phyloP scores from a whole-genome alignment of 2,329 filamentous ascomycete species.

The Westerdykella aurantiaca region DNA sequence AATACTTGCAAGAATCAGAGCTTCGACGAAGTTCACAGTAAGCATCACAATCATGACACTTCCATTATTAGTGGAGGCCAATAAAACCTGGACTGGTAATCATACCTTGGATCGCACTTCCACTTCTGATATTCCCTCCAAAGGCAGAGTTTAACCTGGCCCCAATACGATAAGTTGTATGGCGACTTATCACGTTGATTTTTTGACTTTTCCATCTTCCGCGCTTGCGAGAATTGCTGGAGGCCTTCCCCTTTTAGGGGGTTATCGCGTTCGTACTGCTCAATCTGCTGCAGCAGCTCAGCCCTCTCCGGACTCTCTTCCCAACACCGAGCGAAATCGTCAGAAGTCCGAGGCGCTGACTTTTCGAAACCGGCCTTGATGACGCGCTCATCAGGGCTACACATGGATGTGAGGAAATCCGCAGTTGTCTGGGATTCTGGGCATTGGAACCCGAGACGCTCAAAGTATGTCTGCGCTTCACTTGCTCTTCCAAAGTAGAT shows the following conservation, averaged over 20 bases:
- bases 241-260: constrained; percentile 39
- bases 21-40: constrained; percentile 65
- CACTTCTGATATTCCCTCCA: constrained; percentile 17
- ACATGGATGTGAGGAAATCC: constrained; percentile 70
- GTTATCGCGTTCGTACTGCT: constrained; percentile 43
- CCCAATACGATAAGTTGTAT: constrained; percentile 48
- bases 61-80: constrained; percentile 36
- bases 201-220: constrained; percentile 43
- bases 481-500: constrained; percentile 67
- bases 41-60: constrained; percentile 58
- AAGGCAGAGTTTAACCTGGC: constrained; percentile 36
- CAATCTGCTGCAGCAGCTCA: constrained; percentile 38
- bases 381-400: constrained; percentile 39
- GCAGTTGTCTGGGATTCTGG: constrained; percentile 62
- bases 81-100: constrained; percentile 12
- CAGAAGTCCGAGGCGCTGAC: constrained; percentile 39
- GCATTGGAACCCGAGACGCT: constrained; percentile 63
- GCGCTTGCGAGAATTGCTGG: constrained; percentile 23
- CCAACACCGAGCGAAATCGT: constrained; percentile 63
- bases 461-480: constrained; percentile 62
- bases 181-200: constrained; percentile 51
- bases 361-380: constrained; percentile 38
- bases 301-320: constrained; percentile 35
- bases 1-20: constrained; percentile 54
- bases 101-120: constrained; percentile 16